Conservation (phyloP, 345 rosid species). For the Populus deltoides region DNA sequence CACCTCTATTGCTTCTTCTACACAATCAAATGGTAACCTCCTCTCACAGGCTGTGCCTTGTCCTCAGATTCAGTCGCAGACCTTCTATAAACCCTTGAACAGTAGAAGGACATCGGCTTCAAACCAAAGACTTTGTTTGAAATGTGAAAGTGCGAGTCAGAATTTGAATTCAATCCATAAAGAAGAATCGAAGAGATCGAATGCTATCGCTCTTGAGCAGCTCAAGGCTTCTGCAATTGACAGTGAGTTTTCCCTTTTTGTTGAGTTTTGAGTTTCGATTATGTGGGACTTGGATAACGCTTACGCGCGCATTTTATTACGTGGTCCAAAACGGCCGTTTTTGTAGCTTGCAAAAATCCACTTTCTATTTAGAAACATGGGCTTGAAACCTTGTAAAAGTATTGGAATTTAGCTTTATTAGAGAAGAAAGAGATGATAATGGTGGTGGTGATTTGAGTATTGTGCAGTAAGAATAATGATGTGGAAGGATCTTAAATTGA, state of each 20-base stretch:
- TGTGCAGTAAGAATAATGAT: neutral
- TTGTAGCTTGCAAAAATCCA: neutral
- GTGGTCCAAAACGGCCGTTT: neutral
- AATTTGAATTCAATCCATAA: slow-evolving; percentile 4
- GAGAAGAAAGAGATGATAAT: neutral
- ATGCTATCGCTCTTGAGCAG: slow-evolving; percentile 16
- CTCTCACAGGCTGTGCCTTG: neutral
- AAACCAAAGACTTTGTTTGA: neutral
- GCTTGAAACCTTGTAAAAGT: neutral
- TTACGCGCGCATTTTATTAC: neutral
- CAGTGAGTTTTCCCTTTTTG: slow-evolving; percentile 5
- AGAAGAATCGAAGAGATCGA: neutral
- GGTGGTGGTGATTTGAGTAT: neutral
- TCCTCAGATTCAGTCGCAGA: neutral
- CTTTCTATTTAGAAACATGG: neutral
- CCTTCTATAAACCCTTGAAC: neutral
- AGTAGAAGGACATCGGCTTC: neutral
- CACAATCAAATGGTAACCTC: neutral
- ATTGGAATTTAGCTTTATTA: neutral
- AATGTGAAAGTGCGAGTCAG: slow-evolving; percentile 6
- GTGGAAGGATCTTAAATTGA: neutral
- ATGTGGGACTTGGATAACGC: neutral
- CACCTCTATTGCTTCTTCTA: neutral
- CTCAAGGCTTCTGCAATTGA: slow-evolving; percentile 22
- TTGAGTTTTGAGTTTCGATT: neutral